These are phyloP conservation scores for Ophiostoma populinum DNA, from an alignment of 2,329 filamentous ascomycete genomes.

Conservation along the genomic window DNA sequence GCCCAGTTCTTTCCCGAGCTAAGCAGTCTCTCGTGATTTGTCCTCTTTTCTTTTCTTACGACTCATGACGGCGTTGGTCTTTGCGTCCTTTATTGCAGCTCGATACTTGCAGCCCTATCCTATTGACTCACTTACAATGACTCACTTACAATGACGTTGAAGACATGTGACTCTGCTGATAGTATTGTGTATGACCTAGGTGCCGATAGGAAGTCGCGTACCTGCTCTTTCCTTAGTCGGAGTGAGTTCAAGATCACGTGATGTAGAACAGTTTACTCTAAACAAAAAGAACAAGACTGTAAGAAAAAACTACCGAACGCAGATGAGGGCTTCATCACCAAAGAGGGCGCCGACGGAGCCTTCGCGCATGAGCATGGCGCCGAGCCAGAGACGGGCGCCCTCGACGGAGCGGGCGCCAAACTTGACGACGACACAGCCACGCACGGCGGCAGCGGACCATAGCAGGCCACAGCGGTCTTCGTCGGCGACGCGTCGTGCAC, in stretches of 20 bases:
- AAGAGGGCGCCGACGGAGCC: constrained; percentile 55
- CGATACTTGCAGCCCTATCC: not conserved
- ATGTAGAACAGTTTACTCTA: no score
- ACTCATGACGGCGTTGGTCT: not conserved
- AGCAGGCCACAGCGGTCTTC: constrained; percentile 46
- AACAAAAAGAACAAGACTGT: no score
- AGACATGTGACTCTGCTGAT: not conserved
- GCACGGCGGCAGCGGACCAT: constrained; percentile 67
- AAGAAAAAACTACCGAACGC: constrained; percentile 44
- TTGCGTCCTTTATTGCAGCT: not conserved
- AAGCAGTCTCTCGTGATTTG: constrained; percentile 5
- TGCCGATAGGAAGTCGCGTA: no score
- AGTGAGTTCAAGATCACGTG: no score
- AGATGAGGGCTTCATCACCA: constrained; percentile 67
- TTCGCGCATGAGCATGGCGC: constrained; percentile 55
- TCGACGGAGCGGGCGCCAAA: constrained; percentile 74
- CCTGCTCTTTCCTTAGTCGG: no score
- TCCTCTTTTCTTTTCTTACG: not conserved
- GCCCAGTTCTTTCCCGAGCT: constrained; percentile 22
- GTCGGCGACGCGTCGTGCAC: constrained; percentile 33
- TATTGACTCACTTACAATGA: not conserved
- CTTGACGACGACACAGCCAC: constrained; percentile 79
- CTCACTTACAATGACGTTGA: not conserved
- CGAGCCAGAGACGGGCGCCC: constrained; percentile 64
- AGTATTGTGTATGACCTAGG: not conserved